Evolutionary conservation across 768 basidiomycete species (phyloP).

Genomic region (Pulveroboletus ravenelii): DNA sequence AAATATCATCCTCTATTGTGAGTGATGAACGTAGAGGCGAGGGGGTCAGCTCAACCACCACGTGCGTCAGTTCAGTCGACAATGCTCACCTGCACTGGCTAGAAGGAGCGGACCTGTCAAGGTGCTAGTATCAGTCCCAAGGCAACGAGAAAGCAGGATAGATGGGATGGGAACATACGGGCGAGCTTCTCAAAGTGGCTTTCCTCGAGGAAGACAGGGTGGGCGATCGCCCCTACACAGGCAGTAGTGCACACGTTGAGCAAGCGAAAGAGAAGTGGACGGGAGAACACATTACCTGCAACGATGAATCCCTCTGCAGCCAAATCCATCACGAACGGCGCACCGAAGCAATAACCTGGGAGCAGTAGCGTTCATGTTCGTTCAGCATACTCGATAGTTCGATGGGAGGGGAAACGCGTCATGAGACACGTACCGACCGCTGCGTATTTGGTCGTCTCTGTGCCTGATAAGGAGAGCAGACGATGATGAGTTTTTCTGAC

Average conservation of each 20-base stretch:
- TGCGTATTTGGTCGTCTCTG: constrained; percentile 35
- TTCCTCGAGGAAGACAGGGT: constrained; percentile 49
- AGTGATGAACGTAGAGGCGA: not conserved
- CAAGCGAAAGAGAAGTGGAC: not conserved
- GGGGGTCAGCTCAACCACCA: not conserved
- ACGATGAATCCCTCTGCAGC: constrained; percentile 39
- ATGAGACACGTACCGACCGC: constrained; percentile 36
- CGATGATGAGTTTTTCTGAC: no score
- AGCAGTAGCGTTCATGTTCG: not conserved
- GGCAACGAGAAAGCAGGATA: not conserved
- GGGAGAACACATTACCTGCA: constrained; percentile 34
- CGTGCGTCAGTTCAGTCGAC: no score
- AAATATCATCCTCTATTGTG: constrained; percentile 42
- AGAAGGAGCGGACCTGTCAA: not conserved
- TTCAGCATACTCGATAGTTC: not conserved
- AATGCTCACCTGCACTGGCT: constrained; percentile 13
- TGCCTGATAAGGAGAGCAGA: constrained; percentile 11
- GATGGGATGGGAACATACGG: constrained; percentile 30
- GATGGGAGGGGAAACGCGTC: no score
- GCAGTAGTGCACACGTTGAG: not conserved
- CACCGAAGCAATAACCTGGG: constrained; percentile 56
- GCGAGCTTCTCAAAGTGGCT: constrained; percentile 46
- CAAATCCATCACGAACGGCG: constrained; percentile 43
- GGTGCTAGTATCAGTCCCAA: not conserved
- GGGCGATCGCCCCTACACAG: constrained; percentile 43